A percentile compares a stretch with the other conserved stretches of the same genome.
These are phyloP conservation scores for Aureobasidium mangrovei DNA, from an alignment of 2,329 filamentous ascomycete species.

Conservation along the genomic window DNA sequence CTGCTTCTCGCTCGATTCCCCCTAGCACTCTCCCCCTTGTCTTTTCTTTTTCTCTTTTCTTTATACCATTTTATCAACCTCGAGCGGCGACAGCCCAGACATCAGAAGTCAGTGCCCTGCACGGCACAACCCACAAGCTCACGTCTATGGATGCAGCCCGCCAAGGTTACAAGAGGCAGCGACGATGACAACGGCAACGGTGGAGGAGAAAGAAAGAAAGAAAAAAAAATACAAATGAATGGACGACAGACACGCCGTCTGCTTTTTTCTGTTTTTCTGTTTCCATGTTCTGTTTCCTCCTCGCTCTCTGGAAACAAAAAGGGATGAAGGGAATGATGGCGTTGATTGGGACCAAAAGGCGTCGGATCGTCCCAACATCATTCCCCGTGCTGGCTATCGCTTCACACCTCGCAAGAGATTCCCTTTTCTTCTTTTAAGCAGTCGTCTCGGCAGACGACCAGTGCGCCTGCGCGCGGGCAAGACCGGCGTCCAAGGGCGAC, in stretches of 20 bases:
- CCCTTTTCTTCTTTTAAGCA: not conserved
- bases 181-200: slow-evolving; percentile 5
- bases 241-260: slow-evolving; percentile 7
- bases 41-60: slow-evolving; percentile 8
- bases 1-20: slow-evolving; percentile 11
- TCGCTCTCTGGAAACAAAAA: not conserved
- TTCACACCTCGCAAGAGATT: not conserved
- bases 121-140: not conserved
- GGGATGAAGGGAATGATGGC: not conserved
- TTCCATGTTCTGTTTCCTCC: not conserved
- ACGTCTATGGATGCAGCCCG: not conserved
- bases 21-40: slow-evolving; percentile 8
- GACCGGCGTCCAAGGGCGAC: not conserved
- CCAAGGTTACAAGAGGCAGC: slow-evolving; percentile 7
- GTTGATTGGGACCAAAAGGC: not conserved
- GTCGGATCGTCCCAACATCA: not conserved
- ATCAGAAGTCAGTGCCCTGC: not conserved
- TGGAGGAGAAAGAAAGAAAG: slow-evolving; percentile 3
- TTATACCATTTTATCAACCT: slow-evolving; percentile 10
- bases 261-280: not conserved
- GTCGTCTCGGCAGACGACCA: not conserved
- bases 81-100: not conserved
- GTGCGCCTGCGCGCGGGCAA: not conserved
- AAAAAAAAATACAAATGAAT: slow-evolving; percentile 3
- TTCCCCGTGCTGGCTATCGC: too few species aligned